phyloP scores from a whole-genome alignment of 257 asterid species.

The Penstemon newberryi region DNA sequence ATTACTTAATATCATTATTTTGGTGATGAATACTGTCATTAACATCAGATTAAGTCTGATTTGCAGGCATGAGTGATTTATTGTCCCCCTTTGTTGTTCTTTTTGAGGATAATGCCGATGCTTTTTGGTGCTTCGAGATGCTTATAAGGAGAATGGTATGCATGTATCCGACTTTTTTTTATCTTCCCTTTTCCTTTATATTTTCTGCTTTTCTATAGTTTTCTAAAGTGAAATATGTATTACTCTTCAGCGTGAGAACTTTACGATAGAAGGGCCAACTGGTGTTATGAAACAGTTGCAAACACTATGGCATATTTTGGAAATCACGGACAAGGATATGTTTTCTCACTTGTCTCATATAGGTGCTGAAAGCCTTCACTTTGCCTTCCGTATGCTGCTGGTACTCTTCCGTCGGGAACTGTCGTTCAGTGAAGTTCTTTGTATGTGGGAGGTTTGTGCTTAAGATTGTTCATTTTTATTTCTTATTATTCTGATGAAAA shows the following conservation, averaged over 20 bases:
- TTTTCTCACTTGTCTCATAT: conserved; percentile 73
- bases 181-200: conserved; percentile 13
- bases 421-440: conserved; percentile 86
- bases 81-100: conserved; percentile 97
- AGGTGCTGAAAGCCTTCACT: conserved; percentile 99
- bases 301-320: conserved; percentile 88
- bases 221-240: conserved; percentile 21
- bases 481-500: conserved; percentile 20
- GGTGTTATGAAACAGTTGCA: conserved; percentile 98
- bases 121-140: conserved; percentile 99
- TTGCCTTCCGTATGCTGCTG: conserved; percentile 97
- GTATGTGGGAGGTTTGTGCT: conserved; percentile 99
- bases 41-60: conserved; percentile 28
- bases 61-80: conserved; percentile 93
- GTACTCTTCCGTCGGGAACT: conserved; percentile 98
- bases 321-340: conserved; percentile 87
- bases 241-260: conserved; percentile 76
- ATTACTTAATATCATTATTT: conserved; percentile 15
- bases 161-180: conserved; percentile 7
- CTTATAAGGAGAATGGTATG: conserved; percentile 91
- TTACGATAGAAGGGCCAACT: conserved; percentile 95
- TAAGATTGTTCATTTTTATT: conserved; percentile 20
- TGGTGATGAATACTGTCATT: conserved; percentile 24
- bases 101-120: conserved; percentile 96
- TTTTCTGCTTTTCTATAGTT: conserved; percentile 22